phyloP scores from a whole-genome alignment of 2,329 filamentous ascomycete species.

The Colletotrichum spaethianum region DNA sequence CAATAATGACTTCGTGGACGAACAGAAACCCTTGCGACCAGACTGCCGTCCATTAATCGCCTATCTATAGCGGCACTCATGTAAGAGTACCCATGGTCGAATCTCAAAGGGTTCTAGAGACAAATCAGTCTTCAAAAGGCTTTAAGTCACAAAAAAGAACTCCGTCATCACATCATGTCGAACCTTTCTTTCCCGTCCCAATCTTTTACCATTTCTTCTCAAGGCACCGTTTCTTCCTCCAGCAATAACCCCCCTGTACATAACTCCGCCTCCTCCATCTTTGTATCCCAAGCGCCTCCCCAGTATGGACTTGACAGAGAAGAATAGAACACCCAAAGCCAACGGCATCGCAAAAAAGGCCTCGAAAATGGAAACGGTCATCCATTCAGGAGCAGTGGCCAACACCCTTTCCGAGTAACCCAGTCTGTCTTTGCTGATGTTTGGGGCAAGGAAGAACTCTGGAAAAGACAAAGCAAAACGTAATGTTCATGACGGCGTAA shows the following conservation, averaged over 20 bases:
- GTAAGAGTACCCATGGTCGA: neutral
- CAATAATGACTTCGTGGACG: neutral
- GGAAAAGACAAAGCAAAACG: conserved; percentile 18
- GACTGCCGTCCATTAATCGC: conserved; percentile 29
- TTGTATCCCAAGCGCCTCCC: conserved; percentile 2
- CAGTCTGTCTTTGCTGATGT: conserved; percentile 28
- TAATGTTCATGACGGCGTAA: conserved; percentile 35
- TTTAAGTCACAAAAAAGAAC: neutral
- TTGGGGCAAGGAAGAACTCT: neutral
- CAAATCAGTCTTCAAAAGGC: conserved; percentile 4
- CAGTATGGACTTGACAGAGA: neutral
- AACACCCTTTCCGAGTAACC: neutral
- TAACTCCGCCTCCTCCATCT: conserved; percentile 11
- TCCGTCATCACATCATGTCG: conserved; percentile 23
- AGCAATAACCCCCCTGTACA: neutral
- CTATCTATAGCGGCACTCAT: conserved; percentile 29
- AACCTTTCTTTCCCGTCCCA: neutral
- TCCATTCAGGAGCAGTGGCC: neutral
- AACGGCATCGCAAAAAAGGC: conserved; percentile 1
- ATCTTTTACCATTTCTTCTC: conserved; percentile 3
- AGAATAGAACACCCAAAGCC: neutral
- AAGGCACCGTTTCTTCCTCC: neutral
- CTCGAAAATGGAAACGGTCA: neutral
- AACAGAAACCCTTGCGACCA: neutral
- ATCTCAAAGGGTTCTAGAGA: neutral